Evolutionary conservation across 2,329 filamentous ascomycete genomes (phyloP).

Genomic region (Coleophoma crateriformis): DNA sequence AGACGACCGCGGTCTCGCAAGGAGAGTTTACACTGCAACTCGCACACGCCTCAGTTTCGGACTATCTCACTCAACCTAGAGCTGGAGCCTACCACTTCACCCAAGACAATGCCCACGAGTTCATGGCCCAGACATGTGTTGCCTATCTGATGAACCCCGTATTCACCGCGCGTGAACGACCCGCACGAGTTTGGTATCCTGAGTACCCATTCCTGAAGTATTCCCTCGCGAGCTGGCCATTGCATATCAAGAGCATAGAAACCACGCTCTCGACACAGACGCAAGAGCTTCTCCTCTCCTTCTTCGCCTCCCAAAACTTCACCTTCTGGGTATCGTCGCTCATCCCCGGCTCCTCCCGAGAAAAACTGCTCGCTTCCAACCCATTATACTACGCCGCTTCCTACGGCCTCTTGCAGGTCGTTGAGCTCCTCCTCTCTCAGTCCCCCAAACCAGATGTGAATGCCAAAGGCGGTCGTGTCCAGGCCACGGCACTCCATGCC

Average conservation of each 20-base stretch:
- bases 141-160: too few species aligned
- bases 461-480: conserved; percentile 11
- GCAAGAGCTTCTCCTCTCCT: too few species aligned
- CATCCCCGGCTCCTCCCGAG: conserved; percentile 4
- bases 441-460: conserved; percentile 11
- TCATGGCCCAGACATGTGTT: too few species aligned
- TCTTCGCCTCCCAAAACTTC: conserved; percentile 10
- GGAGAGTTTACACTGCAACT: conserved; percentile 2
- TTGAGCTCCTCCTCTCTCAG: conserved; percentile 10
- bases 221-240: too few species aligned
- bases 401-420: conserved; percentile 13
- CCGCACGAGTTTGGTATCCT: too few species aligned
- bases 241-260: too few species aligned
- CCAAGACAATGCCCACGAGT: too few species aligned
- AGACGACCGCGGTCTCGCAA: background rate
- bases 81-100: conserved; percentile 9
- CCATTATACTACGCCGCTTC: conserved; percentile 18
- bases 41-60: conserved; percentile 16
- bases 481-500: conserved; percentile 15
- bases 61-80: conserved; percentile 12
- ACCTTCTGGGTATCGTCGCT: conserved; percentile 14
- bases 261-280: too few species aligned
- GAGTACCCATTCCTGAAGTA: too few species aligned
- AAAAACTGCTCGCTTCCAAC: conserved; percentile 3
- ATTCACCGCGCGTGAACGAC: too few species aligned